Conservation (phyloP, 805 yeast species). For the Zygosaccharomyces siamensis region DNA sequence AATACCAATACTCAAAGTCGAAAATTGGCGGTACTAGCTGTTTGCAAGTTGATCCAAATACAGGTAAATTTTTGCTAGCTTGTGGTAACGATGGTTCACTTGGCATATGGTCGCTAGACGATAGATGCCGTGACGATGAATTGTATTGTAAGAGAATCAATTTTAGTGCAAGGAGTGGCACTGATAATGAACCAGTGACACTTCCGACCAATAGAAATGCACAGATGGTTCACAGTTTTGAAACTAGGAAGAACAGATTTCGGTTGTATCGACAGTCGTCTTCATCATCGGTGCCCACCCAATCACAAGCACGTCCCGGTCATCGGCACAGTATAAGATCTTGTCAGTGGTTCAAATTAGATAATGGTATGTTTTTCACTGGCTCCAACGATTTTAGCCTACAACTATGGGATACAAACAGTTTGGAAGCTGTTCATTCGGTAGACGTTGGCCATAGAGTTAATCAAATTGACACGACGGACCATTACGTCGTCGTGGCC, state of each 20-base stretch:
- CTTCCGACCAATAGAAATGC: constrained; percentile 6
- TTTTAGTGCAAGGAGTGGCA: constrained; percentile 11
- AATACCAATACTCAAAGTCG: constrained; percentile 10
- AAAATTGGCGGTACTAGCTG: constrained; percentile 13
- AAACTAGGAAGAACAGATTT: constrained; percentile 21
- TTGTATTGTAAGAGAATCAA: constrained; percentile 30
- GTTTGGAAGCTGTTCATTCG: constrained; percentile 58
- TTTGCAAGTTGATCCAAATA: constrained; percentile 21
- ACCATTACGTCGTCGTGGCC: constrained; percentile 60
- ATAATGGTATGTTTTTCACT: constrained; percentile 78
- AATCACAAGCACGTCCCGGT: constrained; percentile 13
- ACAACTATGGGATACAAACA: constrained; percentile 75
- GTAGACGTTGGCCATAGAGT: constrained; percentile 60
- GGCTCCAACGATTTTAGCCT: constrained; percentile 75
- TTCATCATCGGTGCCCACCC: background rate
- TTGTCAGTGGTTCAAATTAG: constrained; percentile 84
- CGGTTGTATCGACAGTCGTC: constrained; percentile 22
- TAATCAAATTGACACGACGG: constrained; percentile 54
- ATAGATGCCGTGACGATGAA: constrained; percentile 14
- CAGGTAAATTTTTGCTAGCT: constrained; percentile 17
- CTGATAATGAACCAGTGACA: background rate
- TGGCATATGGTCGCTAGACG: constrained; percentile 31
- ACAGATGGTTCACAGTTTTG: constrained; percentile 20
- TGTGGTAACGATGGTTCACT: constrained; percentile 36
- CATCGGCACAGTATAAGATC: constrained; percentile 73